Evolutionary conservation across 2,329 filamentous ascomycete genomes (phyloP).

Genomic region (Biscogniauxia sp.): DNA sequence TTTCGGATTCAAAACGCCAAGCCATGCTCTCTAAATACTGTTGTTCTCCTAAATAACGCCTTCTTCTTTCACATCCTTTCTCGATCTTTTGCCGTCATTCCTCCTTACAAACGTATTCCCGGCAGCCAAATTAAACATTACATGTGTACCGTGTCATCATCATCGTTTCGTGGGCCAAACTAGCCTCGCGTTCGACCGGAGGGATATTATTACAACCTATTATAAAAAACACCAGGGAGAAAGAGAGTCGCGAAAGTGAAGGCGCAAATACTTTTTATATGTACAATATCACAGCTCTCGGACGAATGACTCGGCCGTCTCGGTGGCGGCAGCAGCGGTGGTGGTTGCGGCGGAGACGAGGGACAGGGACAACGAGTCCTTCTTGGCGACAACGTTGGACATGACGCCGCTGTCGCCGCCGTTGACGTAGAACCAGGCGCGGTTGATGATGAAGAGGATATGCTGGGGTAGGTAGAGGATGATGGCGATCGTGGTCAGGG

Average conservation of each 20-base stretch:
- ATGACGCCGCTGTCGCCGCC: slow-evolving; percentile 59
- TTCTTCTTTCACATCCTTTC: neutral
- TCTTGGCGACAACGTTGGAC: slow-evolving; percentile 39
- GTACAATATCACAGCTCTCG: slow-evolving; percentile 36
- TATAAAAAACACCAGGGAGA: neutral
- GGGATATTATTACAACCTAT: neutral
- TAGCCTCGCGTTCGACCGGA: neutral
- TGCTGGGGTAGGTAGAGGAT: slow-evolving; percentile 94
- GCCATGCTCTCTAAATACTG: neutral
- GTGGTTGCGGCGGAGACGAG: slow-evolving; percentile 32
- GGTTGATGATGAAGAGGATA: slow-evolving; percentile 74
- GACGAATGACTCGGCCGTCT: slow-evolving; percentile 29
- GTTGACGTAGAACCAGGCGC: slow-evolving; percentile 92
- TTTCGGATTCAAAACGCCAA: slow-evolving; percentile 18
- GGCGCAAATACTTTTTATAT: no score
- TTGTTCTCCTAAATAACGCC: neutral
- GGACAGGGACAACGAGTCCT: slow-evolving; percentile 41
- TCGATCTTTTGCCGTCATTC: no score
- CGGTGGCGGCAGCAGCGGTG: slow-evolving; percentile 27
- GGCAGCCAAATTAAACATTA: neutral
- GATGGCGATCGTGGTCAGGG: slow-evolving; percentile 80
- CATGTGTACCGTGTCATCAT: neutral
- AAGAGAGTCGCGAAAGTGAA: no score
- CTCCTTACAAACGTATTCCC: neutral
- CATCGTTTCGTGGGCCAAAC: neutral